phyloP scores from a whole-genome alignment of 768 basidiomycete genomes.

The Termitomyces sp. region DNA sequence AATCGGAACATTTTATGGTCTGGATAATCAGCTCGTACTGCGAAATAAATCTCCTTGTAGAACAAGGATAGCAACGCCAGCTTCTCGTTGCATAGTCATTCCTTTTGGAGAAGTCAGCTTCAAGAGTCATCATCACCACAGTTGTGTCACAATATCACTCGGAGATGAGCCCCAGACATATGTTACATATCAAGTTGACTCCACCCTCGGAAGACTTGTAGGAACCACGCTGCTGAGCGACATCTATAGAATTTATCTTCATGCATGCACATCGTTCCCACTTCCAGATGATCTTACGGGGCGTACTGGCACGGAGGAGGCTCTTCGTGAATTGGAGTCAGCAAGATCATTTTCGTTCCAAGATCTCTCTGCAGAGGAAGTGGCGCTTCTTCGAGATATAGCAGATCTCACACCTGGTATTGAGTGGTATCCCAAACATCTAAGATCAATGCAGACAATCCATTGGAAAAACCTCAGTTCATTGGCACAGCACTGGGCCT shows the following conservation, averaged over 20 bases:
- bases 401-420: conserved; percentile 27
- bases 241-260: conserved; percentile 37
- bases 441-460: conserved; percentile 34
- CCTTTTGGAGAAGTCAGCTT: conserved; percentile 30
- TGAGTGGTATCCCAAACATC: conserved; percentile 31
- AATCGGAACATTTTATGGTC: conserved; percentile 38
- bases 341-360: conserved; percentile 35
- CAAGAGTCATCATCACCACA: conserved; percentile 13
- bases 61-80: conserved; percentile 12
- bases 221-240: conserved; percentile 23
- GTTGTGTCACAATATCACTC: conserved; percentile 17
- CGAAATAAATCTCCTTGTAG: conserved; percentile 13
- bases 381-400: conserved; percentile 26
- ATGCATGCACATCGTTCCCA: conserved; percentile 37
- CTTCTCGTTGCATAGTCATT: conserved; percentile 29
- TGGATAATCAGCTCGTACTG: conserved; percentile 35
- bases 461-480: conserved; percentile 24
- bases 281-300: conserved; percentile 37
- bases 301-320: conserved; percentile 39
- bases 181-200: conserved; percentile 27
- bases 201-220: conserved; percentile 24
- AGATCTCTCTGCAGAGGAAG: conserved; percentile 23
- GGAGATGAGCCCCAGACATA: conserved; percentile 4
- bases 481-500: conserved; percentile 25
- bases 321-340: conserved; percentile 31